These are phyloP conservation scores for Coemansia sp. DNA, from an alignment of 192 early-diverging fungal genomes.

Conservation along the genomic window DNA sequence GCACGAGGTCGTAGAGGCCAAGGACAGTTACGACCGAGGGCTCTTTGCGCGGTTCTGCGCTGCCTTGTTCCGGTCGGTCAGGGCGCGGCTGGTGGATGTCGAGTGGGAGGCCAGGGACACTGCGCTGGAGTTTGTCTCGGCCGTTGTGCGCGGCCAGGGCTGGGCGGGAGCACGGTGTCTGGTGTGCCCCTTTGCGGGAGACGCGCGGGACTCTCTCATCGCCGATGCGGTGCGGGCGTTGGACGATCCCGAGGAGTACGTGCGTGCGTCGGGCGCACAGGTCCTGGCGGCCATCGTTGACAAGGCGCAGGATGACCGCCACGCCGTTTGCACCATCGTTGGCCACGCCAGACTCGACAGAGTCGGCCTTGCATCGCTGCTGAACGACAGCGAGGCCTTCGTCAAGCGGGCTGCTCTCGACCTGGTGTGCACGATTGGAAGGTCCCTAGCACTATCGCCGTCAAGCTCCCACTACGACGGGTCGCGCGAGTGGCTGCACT, in stretches of 20 bases:
- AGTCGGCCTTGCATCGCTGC: slow-evolving; percentile 5
- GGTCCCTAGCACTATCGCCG: background rate
- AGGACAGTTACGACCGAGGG: background rate
- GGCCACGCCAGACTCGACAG: background rate
- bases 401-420: slow-evolving; percentile 44
- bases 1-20: slow-evolving; percentile 13
- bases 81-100: slow-evolving; percentile 31
- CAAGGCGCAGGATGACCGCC: background rate
- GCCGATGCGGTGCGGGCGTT: slow-evolving; percentile 22
- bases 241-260: slow-evolving; percentile 44
- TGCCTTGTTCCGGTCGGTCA: slow-evolving; percentile 8
- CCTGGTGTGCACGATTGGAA: slow-evolving; percentile 5
- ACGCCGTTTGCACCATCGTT: background rate
- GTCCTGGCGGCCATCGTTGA: slow-evolving; percentile 17
- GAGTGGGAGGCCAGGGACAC: slow-evolving; percentile 52
- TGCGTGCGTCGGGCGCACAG: slow-evolving; percentile 40
- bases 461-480: too few species aligned
- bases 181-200: background rate
- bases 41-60: background rate
- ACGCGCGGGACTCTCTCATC: background rate
- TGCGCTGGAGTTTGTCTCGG: slow-evolving; percentile 33
- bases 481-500: slow-evolving; percentile 23
- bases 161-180: background rate
- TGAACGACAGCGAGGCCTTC: slow-evolving; percentile 48
- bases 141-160: background rate